A percentile compares a stretch with the other conserved stretches of the same genome.
Conservation (phyloP, 73 alveolate species). For the Paramecium octaurelia region DNA sequence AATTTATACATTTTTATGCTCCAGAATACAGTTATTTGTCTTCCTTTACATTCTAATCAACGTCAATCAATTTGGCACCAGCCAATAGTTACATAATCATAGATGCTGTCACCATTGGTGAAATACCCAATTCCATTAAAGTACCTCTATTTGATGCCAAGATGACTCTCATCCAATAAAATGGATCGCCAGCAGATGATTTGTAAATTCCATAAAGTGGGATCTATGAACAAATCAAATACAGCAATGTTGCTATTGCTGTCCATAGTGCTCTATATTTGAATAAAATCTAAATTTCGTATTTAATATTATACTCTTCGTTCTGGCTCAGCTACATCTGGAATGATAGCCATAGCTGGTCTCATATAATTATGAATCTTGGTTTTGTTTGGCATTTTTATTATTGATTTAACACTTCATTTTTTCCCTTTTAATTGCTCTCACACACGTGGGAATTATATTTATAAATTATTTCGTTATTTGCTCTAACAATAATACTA, state of each 20-base stretch:
- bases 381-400: conserved; percentile 66
- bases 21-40: conserved; percentile 96
- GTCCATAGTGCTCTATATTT: conserved; percentile 97
- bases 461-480: not conserved
- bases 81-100: conserved; percentile 99
- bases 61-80: conserved; percentile 97
- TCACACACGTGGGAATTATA: conserved; percentile 27
- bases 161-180: conserved; percentile 99
- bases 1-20: conserved; percentile 81
- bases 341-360: conserved; percentile 96
- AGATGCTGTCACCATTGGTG: conserved; percentile 99
- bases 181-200: conserved; percentile 96
- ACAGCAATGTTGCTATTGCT: conserved; percentile 95
- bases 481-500: not conserved
- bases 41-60: conserved; percentile 95
- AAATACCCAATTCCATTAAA: conserved; percentile 99
- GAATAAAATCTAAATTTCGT: conserved; percentile 45
- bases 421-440: not conserved
- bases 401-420: not conserved
- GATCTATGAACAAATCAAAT: conserved; percentile 98
- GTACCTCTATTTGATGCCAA: conserved; percentile 99
- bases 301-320: conserved; percentile 66
- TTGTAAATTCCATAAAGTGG: conserved; percentile 98
- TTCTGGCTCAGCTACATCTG: conserved; percentile 96
- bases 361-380: conserved; percentile 84